These are phyloP conservation scores for Termitomyces sp. DNA, from an alignment of 768 basidiomycete species.

Conservation along the genomic window DNA sequence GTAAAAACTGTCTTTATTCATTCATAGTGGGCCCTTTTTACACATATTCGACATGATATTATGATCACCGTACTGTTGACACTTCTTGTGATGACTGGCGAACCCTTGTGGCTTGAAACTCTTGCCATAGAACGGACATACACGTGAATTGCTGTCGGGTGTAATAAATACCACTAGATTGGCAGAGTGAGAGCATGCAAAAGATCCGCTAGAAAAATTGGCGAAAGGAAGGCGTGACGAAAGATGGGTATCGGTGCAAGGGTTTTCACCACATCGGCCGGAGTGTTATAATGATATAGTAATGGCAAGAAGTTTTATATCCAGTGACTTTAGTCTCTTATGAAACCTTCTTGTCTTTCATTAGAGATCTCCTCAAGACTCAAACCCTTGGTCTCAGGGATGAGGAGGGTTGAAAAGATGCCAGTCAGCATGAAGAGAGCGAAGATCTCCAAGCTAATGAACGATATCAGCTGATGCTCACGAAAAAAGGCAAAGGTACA, in stretches of 20 bases:
- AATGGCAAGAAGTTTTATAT: background rate
- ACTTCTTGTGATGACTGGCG: background rate
- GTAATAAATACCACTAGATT: background rate
- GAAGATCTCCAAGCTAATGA: slow-evolving; percentile 67
- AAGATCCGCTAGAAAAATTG: background rate
- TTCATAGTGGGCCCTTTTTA: no score
- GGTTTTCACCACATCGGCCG: background rate
- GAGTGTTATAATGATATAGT: background rate
- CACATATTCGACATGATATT: no score
- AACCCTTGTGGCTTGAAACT: background rate
- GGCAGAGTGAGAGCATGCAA: background rate
- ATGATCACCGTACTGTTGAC: no score
- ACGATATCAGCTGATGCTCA: slow-evolving; percentile 3
- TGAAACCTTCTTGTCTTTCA: slow-evolving; percentile 63
- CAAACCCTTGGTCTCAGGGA: slow-evolving; percentile 73
- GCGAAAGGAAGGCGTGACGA: background rate
- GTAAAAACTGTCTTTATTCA: no score
- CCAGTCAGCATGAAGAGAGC: slow-evolving; percentile 87
- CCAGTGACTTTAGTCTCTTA: slow-evolving; percentile 26
- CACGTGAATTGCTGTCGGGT: background rate
- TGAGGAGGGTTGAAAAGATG: slow-evolving; percentile 72
- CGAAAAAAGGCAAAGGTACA: slow-evolving; percentile 19
- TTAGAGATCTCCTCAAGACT: slow-evolving; percentile 71
- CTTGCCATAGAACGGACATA: background rate
- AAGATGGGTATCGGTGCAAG: background rate